phyloP scores from a whole-genome alignment of 345 rosid species.

The Euphorbia pulcherrima region DNA sequence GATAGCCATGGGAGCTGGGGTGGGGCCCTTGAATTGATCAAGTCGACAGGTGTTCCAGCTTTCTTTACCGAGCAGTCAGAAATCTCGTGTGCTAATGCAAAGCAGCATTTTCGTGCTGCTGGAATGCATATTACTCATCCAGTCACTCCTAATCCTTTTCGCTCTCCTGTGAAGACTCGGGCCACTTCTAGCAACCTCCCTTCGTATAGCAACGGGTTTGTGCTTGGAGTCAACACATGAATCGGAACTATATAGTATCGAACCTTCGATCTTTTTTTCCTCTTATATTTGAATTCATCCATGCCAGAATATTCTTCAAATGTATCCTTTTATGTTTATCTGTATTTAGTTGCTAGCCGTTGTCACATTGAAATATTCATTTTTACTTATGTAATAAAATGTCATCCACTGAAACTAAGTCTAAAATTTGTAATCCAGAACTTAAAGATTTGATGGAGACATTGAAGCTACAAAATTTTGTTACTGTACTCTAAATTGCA shows the following conservation, averaged over 20 bases:
- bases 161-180: conserved; percentile 31
- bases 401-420: background rate
- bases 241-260: background rate
- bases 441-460: background rate
- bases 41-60: conserved; percentile 36
- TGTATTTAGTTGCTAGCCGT: background rate
- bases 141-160: conserved; percentile 40
- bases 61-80: conserved; percentile 52
- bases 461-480: background rate
- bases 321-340: background rate
- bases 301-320: background rate
- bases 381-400: background rate
- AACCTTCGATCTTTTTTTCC: background rate
- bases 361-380: background rate
- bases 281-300: background rate
- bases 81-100: conserved; percentile 43
- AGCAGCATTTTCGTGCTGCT: conserved; percentile 39
- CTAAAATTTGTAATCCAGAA: background rate
- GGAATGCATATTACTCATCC: conserved; percentile 41
- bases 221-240: conserved; percentile 40
- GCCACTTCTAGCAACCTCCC: conserved; percentile 36
- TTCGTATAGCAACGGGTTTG: conserved; percentile 41
- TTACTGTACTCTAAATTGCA: background rate
- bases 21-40: conserved; percentile 44
- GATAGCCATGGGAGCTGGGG: conserved; percentile 39